phyloP scores from a whole-genome alignment of 805 yeast species.

The Kazachstania kunashirensis region DNA sequence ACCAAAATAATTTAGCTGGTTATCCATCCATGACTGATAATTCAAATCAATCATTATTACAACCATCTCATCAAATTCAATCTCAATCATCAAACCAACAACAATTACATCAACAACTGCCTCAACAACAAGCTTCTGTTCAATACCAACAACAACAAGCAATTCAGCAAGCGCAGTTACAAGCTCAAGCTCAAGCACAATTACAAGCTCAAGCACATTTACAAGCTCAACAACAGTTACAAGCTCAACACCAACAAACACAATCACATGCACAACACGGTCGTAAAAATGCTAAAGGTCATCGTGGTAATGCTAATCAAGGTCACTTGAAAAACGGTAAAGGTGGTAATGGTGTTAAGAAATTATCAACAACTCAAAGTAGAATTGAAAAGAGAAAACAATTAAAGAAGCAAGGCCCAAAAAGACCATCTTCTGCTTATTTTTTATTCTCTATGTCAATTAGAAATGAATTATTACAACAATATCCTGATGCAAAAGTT shows the following conservation, averaged over 20 bases:
- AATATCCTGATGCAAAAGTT: constrained; percentile 30
- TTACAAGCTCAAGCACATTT: constrained; percentile 5
- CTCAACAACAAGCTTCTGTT: constrained; percentile 2
- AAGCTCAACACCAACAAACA: constrained; percentile 1
- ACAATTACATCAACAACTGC: constrained; percentile 6
- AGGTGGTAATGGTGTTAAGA: constrained; percentile 19
- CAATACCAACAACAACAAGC: constrained; percentile 11
- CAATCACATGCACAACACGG: neutral
- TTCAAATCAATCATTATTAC: constrained; percentile 15
- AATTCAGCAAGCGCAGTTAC: constrained; percentile 13
- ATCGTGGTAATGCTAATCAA: constrained; percentile 17
- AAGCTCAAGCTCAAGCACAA: constrained; percentile 5
- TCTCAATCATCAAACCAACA: constrained; percentile 6
- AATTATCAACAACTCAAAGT: constrained; percentile 29
- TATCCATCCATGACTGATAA: constrained; percentile 19
- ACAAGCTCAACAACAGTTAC: constrained; percentile 4
- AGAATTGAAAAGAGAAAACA: constrained; percentile 30
- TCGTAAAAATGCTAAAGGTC: neutral
- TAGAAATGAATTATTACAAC: constrained; percentile 24
- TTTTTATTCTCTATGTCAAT: constrained; percentile 30
- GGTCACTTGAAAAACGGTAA: constrained; percentile 1
- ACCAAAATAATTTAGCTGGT: constrained; percentile 16
- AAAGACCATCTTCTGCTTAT: constrained; percentile 33
- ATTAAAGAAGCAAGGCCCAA: constrained; percentile 30
- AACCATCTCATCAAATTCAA: constrained; percentile 8